These are phyloP conservation scores for Hanseniaspora vineae DNA, from an alignment of 805 yeast genomes.

Conservation along the genomic window DNA sequence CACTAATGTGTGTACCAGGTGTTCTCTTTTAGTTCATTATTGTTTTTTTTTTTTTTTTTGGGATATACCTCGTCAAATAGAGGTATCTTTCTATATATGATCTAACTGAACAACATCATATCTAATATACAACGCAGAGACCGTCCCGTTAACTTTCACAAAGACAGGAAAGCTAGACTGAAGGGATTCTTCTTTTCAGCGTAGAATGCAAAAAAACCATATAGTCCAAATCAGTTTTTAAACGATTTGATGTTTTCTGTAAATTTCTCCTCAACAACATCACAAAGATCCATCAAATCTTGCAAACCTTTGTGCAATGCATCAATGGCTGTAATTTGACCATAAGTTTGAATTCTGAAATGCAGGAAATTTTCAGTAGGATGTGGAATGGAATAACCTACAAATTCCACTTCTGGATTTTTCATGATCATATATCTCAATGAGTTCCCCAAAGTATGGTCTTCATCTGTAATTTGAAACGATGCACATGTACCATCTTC, in stretches of 20 bases:
- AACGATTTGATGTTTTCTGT: slow-evolving; percentile 46
- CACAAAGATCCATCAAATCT: slow-evolving; percentile 71
- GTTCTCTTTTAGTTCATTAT: too few species aligned
- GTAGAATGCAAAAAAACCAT: too few species aligned
- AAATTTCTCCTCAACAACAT: slow-evolving; percentile 69
- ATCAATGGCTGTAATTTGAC: slow-evolving; percentile 70
- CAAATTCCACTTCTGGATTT: slow-evolving; percentile 94
- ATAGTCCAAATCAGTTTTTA: background rate
- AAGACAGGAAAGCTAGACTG: too few species aligned
- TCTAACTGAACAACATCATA: too few species aligned
- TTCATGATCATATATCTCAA: slow-evolving; percentile 91
- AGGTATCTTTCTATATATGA: too few species aligned
- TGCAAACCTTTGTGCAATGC: slow-evolving; percentile 87
- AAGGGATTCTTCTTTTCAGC: too few species aligned
- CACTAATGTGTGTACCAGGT: too few species aligned
- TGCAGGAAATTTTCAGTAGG: slow-evolving; percentile 88
- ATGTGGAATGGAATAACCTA: slow-evolving; percentile 97
- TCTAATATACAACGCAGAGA: too few species aligned
- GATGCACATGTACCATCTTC: slow-evolving; percentile 93
- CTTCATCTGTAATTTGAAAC: slow-evolving; percentile 86
- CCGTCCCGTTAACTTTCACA: too few species aligned
- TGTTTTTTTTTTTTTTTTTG: too few species aligned
- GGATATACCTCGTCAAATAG: too few species aligned
- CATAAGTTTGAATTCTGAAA: slow-evolving; percentile 89
- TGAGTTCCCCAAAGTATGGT: slow-evolving; percentile 92